These are phyloP conservation scores for Phytophthora citricola DNA, from an alignment of 352 stramenopile species.

Conservation along the genomic window DNA sequence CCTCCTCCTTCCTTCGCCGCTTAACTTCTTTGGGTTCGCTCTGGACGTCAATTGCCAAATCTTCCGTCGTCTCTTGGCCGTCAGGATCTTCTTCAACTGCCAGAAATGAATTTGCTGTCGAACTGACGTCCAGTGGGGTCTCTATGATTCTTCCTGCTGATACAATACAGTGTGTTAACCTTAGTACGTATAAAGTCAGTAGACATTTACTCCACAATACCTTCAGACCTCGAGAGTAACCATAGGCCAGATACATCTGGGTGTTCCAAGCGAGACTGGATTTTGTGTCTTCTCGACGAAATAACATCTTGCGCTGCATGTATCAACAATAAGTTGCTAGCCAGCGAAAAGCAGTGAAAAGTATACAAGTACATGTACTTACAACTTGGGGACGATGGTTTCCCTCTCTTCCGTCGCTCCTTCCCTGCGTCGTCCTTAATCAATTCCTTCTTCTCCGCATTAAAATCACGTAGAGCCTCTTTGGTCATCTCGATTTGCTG, in stretches of 20 bases:
- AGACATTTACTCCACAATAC: constrained; percentile 5
- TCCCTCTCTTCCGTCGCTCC: not conserved
- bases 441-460: constrained; percentile 6
- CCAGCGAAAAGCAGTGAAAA: not conserved
- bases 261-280: not conserved
- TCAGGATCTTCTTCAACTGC: constrained; percentile 11
- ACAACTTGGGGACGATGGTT: not conserved
- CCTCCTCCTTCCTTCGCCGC: constrained; percentile 2
- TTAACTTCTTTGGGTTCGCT: constrained; percentile 9
- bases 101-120: constrained; percentile 18
- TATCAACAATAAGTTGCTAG: not conserved
- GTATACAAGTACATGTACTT: constrained; percentile 7
- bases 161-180: too few species aligned
- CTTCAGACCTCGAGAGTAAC: not conserved
- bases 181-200: too few species aligned
- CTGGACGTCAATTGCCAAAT: not conserved
- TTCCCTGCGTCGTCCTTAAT: not conserved
- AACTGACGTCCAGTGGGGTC: constrained; percentile 5
- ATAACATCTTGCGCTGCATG: too few species aligned
- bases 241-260: not conserved
- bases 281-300: too few species aligned
- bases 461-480: constrained; percentile 11
- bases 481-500: constrained; percentile 26
- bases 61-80: constrained; percentile 24
- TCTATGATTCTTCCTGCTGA: constrained; percentile 11